Evolutionary conservation across 495 filamentous ascomycete species (phyloP), one percentile per base, ranked within the genome.

Genomic region (Sordaria brevicollis): DNA sequence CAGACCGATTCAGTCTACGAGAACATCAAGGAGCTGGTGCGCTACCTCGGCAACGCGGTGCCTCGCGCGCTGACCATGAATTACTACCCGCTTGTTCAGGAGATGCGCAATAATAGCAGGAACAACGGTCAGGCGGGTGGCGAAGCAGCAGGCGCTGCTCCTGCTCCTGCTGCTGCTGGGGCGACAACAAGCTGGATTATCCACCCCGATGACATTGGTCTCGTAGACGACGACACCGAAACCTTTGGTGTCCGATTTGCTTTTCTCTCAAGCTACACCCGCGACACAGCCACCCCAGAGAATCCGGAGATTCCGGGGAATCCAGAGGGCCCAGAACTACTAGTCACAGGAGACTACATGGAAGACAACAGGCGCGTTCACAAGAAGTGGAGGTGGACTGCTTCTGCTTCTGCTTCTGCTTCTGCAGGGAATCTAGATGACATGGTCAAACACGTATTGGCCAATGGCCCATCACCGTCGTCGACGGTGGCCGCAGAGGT

Each of bases 1-100:
- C 10, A 36, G 0, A 68, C 69, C 31, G 75, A 77, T 5, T 36
- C n/a, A 3, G 65, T 74, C 33, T 78, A 78, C 54, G 57, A 72
- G 43, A 67, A 62, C 34, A 31, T 71, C 17, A 49, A 66, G 8
- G 19, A 68, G 25, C 70, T 76, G 4, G 69, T 79, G 25, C 39
- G 41, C 41, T 79, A 78, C 54, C 49, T 79, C 37, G 15, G 70
- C 31, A 37, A 54, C 11, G 71, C 76, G n/a, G 70, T 79, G 3
- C 74, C 78, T 10, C 67, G 71, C 35, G 78, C 75, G 8, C 54
- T 79, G 31, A 65, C 75, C 0, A 66, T 70, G 35, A 67, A 74
- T 65, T 77, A 65, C 25, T 34, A 65, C 43, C 25, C 62, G 2
- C 37, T 70, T 5, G 13, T 72, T 5, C 25, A 70, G 49, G 13